A percentile compares a stretch with the other conserved stretches of the same genome.
Evolutionary conservation across 2,329 filamentous ascomycete genomes (phyloP).

Genomic region (Fusarium chuoi): DNA sequence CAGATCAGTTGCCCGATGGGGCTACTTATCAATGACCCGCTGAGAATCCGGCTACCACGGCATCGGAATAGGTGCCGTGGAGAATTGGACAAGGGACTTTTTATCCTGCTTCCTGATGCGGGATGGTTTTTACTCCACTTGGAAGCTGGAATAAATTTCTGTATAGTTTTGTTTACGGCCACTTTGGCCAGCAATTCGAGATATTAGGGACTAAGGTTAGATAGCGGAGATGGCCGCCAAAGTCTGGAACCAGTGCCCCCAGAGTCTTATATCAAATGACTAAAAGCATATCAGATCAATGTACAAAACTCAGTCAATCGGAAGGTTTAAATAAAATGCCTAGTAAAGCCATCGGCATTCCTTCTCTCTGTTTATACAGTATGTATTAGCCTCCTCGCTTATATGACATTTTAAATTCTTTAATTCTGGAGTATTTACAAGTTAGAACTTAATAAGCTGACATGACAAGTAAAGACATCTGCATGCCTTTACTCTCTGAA

Average conservation of each 20-base stretch:
- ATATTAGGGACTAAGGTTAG: no score
- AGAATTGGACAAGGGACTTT: neutral
- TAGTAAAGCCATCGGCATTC: rapidly evolving
- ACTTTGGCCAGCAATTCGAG: neutral
- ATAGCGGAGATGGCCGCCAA: neutral
- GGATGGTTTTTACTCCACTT: neutral
- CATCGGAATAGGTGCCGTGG: constrained; percentile 11
- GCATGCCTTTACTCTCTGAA: no score
- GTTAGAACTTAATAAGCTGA: neutral
- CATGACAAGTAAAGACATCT: rapidly evolving
- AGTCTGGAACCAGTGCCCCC: neutral
- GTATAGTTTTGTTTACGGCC: no score
- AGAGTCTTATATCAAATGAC: neutral
- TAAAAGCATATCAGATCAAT: rapidly evolving
- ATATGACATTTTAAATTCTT: neutral
- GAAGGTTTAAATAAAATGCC: neutral
- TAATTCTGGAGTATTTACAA: no score
- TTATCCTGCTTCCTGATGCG: constrained; percentile 4
- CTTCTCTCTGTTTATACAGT: neutral
- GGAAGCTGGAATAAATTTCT: neutral
- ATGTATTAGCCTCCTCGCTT: neutral
- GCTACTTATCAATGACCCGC: constrained; percentile 5
- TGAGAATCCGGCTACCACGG: constrained; percentile 16
- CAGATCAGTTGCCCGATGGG: neutral
- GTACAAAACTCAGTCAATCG: rapidly evolving